Percentiles rank a stretch among this genome's conserved stretches.
These are phyloP conservation scores for Xerocomellus intermedius DNA, from an alignment of 768 basidiomycete species.

Conservation along the genomic window DNA sequence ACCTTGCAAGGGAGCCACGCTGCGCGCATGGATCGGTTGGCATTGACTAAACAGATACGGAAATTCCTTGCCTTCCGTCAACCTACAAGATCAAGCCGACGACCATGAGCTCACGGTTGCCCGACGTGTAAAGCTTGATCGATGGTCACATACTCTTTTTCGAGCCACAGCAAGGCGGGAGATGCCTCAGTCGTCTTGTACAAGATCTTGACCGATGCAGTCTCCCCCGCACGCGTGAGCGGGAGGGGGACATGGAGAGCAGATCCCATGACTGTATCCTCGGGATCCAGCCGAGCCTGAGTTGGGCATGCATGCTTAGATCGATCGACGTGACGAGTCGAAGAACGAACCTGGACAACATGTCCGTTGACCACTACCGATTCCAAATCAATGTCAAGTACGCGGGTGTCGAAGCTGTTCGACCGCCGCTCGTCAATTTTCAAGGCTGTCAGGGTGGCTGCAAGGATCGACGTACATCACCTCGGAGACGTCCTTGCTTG, in stretches of 20 bases:
- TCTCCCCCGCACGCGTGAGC: conserved; percentile 34
- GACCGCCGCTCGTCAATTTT: neutral
- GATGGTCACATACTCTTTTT: conserved; percentile 55
- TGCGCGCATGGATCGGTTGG: conserved; percentile 87
- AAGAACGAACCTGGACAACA: conserved; percentile 42
- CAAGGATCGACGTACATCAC: conserved; percentile 36
- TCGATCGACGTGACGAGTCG: neutral
- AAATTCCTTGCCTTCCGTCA: conserved; percentile 82
- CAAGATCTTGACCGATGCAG: conserved; percentile 47
- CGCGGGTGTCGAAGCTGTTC: conserved; percentile 47
- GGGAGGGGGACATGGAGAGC: conserved; percentile 64
- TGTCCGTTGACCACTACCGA: conserved; percentile 49
- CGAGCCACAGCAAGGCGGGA: conserved; percentile 86
- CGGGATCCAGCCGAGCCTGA: conserved; percentile 53
- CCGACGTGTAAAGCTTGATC: too few species aligned
- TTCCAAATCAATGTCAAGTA: conserved; percentile 48
- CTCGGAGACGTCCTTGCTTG: conserved; percentile 38
- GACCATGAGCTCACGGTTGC: neutral
- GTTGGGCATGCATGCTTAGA: neutral
- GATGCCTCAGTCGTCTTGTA: conserved; percentile 75
- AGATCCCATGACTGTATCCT: conserved; percentile 75
- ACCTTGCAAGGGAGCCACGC: conserved; percentile 80
- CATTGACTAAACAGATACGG: conserved; percentile 92
- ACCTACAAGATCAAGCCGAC: conserved; percentile 38
- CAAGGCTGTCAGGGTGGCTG: neutral